These are phyloP conservation scores for Zizania latifolia DNA, from an alignment of 176 grass and related monocot species.

Conservation along the genomic window DNA sequence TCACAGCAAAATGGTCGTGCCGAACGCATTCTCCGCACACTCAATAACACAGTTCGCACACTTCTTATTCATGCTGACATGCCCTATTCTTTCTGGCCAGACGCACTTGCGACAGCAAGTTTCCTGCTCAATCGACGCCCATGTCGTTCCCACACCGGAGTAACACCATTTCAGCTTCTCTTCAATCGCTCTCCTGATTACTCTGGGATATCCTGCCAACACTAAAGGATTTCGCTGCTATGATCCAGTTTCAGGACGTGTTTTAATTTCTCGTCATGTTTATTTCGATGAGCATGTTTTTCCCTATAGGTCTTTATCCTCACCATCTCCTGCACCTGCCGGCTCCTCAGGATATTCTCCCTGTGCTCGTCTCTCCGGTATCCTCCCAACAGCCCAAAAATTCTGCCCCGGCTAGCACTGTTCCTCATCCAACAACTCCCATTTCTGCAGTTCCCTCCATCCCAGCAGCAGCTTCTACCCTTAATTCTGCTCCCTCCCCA, in stretches of 20 bases:
- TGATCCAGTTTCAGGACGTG: background rate
- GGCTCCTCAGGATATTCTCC: no score
- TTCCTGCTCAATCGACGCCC: background rate
- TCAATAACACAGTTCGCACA: background rate
- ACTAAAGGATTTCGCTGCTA: no score
- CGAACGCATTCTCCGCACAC: background rate
- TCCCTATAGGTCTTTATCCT: no score
- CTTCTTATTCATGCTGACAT: background rate
- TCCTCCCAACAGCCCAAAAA: no score
- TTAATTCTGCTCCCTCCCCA: background rate
- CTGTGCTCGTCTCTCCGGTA: no score
- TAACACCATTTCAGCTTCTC: background rate
- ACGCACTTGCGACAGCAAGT: background rate
- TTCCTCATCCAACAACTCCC: no score
- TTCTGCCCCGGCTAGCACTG: no score
- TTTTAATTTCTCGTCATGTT: no score
- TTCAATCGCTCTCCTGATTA: background rate
- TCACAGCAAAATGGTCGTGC: background rate
- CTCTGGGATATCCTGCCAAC: no score
- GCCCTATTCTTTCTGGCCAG: background rate
- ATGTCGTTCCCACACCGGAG: accelerated
- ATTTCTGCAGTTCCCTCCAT: no score
- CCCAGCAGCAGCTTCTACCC: no score
- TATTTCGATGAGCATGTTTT: accelerated
- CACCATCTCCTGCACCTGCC: no score